These are phyloP conservation scores for Pholiota adiposa DNA, from an alignment of 1,284 basidiomycete species.

Conservation along the genomic window DNA sequence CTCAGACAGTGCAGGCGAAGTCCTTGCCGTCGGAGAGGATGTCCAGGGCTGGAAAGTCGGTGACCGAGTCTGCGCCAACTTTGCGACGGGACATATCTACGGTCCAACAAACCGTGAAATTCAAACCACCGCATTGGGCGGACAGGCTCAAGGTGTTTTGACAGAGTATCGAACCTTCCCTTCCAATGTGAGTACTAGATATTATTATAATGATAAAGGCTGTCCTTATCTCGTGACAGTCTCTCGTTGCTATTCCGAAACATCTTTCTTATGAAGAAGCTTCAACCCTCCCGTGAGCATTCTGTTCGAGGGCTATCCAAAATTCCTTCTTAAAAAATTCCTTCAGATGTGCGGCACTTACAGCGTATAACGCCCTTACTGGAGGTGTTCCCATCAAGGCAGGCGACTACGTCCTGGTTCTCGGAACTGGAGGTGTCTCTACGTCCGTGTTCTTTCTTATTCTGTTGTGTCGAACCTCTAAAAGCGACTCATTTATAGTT, in stretches of 20 bases:
- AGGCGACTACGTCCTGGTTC: constrained; percentile 54
- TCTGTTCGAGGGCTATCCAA: not conserved
- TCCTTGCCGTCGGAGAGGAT: constrained; percentile 56
- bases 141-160: constrained; percentile 55
- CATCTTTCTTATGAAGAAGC: constrained; percentile 57
- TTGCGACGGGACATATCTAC: constrained; percentile 44
- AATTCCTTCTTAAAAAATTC: not conserved
- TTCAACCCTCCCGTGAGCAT: constrained; percentile 36
- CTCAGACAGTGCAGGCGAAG: constrained; percentile 70
- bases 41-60: constrained; percentile 56
- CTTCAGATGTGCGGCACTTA: constrained; percentile 50
- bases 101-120: constrained; percentile 40
- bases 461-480: not conserved
- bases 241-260: constrained; percentile 49
- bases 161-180: constrained; percentile 56
- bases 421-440: constrained; percentile 65
- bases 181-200: constrained; percentile 43
- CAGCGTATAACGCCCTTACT: constrained; percentile 54
- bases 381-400: constrained; percentile 47
- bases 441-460: constrained; percentile 35
- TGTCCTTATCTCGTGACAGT: constrained; percentile 26
- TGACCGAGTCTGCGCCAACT: constrained; percentile 60
- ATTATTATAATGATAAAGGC: constrained; percentile 25
- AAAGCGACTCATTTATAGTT: constrained; percentile 23
- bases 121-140: constrained; percentile 47